Evolutionary conservation across 1,139 yeast genomes (phyloP), one percentile per base, ranked within the genome.

Genomic region (Saccharomyces hybrid): DNA sequence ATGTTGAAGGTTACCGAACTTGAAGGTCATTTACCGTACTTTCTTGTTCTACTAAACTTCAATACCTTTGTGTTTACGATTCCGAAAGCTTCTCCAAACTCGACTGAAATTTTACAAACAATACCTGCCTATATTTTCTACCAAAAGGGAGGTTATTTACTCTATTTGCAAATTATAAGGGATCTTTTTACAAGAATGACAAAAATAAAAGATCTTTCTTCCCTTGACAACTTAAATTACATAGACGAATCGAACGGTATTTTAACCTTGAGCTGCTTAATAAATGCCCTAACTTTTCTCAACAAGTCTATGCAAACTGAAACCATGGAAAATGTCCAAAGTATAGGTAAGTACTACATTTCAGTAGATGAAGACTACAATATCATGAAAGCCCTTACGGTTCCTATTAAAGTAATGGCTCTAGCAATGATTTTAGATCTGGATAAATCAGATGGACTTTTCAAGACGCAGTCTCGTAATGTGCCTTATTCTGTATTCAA

Each of bases 51-150:
- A 2, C 54, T 68, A 28, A 62, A 68, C 50, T 34, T 57, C 48
- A 49, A 63, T 52, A 63, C 73, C 1, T 63, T 74, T 38, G 61
- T 62, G 9, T 62, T 66, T 28, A 60, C 67, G 1, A 63, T 69
- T 54, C 63, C 66, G 2, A 68, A 69, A 50, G 62, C 65, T 1
- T 58, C 69, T 5, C 57, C 64, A 1, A 60, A 65, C 1, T 64
- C 64, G 1, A 58, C 64, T 11, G 74, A 70, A 4, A 64, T 66
- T 31, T 47, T 71, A 3, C 67, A 73, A 49, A 79, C 84, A 0
- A 66, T 82, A 0, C 76, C 81, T 42, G 76, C 77, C 0, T 71
- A 80, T 27, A 62, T 75, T 5, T 76, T 81, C 55, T 71, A 80
- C 56, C 83, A 81, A 60, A 61, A 68, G 27, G 80, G 77, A 2